These are phyloP conservation scores for Sedum album DNA, from an alignment of 164 flowering plant species.

Conservation along the genomic window DNA sequence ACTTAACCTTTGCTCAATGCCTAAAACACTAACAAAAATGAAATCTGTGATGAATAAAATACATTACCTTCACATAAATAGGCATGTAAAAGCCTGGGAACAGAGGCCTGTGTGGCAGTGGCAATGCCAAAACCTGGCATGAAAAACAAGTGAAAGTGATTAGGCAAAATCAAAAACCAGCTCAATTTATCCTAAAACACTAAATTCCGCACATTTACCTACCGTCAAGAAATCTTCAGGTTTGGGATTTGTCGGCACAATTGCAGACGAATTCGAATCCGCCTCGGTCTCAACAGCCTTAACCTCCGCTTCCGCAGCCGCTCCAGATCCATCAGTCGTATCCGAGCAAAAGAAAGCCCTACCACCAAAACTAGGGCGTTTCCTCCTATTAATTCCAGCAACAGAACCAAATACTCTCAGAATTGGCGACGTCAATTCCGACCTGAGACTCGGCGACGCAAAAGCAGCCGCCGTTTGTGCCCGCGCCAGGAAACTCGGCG, in stretches of 20 bases:
- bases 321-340: conserved; percentile 40
- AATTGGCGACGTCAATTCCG: neutral
- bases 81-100: conserved; percentile 98
- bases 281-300: conserved; percentile 25
- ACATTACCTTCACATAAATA: conserved; percentile 77
- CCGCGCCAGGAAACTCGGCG: too few relatives aligned
- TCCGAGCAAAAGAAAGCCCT: conserved; percentile 66
- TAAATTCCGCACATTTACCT: neutral
- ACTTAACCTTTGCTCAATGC: too few relatives aligned
- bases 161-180: neutral
- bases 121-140: conserved; percentile 86
- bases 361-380: too few relatives aligned
- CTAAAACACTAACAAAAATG: neutral
- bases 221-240: conserved; percentile 87
- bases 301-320: conserved; percentile 27
- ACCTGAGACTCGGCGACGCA: neutral
- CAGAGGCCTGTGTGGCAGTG: too few relatives aligned
- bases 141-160: too few relatives aligned
- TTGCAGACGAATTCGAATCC: conserved; percentile 56
- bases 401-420: neutral
- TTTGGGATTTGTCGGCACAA: conserved; percentile 54
- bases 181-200: too few relatives aligned
- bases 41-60: neutral
- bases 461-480: too few relatives aligned
- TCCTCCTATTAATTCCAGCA: too few relatives aligned